These are phyloP conservation scores for Pholiota adiposa DNA, from an alignment of 1,284 basidiomycete genomes.

Conservation along the genomic window DNA sequence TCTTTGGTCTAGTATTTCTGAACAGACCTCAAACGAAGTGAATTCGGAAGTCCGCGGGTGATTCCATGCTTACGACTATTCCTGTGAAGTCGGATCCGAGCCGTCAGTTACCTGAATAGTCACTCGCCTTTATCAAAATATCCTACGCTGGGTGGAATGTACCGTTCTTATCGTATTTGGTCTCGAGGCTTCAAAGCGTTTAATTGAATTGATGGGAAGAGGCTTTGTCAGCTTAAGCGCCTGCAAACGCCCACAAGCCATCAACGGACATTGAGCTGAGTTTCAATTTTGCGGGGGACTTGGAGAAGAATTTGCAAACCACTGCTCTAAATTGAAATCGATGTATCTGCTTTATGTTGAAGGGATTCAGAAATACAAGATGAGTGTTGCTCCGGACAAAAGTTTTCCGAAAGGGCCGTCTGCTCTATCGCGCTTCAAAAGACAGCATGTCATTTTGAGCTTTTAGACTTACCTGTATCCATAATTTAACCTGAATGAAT, in stretches of 20 bases:
- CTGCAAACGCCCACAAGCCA: neutral
- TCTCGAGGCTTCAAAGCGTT: neutral
- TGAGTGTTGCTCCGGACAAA: too few relatives aligned
- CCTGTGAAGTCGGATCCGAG: neutral
- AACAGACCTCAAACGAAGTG: neutral
- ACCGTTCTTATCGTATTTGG: neutral
- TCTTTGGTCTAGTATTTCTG: neutral
- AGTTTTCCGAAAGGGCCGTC: too few relatives aligned
- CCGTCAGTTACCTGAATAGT: neutral
- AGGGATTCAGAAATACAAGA: too few relatives aligned
- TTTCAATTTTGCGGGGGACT: neutral
- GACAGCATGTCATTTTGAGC: too few relatives aligned
- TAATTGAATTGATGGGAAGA: neutral
- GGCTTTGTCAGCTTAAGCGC: neutral
- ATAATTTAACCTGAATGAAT: too few relatives aligned
- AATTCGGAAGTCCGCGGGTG: neutral
- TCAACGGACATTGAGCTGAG: neutral
- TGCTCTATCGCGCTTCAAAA: too few relatives aligned
- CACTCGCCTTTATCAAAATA: neutral
- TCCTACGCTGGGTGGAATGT: neutral
- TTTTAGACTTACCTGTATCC: too few relatives aligned
- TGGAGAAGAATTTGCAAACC: neutral
- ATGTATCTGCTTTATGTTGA: too few relatives aligned
- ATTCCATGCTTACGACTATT: neutral
- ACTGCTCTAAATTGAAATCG: too few relatives aligned